Evolutionary conservation across 1,139 yeast genomes (phyloP).

Genomic region (Lodderomyces metapsilosis): DNA sequence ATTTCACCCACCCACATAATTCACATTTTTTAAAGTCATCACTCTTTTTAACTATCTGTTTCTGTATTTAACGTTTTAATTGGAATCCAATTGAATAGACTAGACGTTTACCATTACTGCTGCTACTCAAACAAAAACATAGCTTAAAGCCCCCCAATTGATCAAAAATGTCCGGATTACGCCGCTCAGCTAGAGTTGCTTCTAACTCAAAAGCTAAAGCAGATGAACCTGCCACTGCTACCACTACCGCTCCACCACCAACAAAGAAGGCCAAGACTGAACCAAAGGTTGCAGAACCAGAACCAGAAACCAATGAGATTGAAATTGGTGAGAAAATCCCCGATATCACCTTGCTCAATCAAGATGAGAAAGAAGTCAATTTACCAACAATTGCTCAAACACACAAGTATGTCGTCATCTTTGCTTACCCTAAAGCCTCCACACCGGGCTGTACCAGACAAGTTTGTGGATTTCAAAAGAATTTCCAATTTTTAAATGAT

Average conservation of each 20-base stretch:
- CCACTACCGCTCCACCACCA: constrained; percentile 17
- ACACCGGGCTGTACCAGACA: constrained; percentile 97
- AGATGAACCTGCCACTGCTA: constrained; percentile 9
- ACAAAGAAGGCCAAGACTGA: constrained; percentile 18
- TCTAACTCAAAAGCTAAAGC: constrained; percentile 16
- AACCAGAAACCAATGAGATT: constrained; percentile 23
- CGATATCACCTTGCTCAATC: constrained; percentile 58
- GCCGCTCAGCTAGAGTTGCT: constrained; percentile 53
- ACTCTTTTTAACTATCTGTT: too few relatives aligned
- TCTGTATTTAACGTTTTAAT: too few relatives aligned
- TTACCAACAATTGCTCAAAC: constrained; percentile 47
- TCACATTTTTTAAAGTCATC: too few relatives aligned
- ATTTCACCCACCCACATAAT: too few relatives aligned
- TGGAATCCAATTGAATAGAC: too few relatives aligned
- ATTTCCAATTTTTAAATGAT: constrained; percentile 51
- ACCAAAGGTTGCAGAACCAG: constrained; percentile 5
- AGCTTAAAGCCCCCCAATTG: too few relatives aligned
- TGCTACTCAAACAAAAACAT: too few relatives aligned
- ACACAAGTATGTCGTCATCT: constrained; percentile 57
- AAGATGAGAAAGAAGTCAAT: constrained; percentile 61
- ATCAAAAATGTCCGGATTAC: constrained; percentile 48
- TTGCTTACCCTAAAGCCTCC: constrained; percentile 87
- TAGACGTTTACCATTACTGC: too few relatives aligned
- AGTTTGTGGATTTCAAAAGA: constrained; percentile 82
- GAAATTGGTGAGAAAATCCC: constrained; percentile 73